phyloP scores from a whole-genome alignment of 345 rosid species.

The Bretschneidera sinensis region DNA sequence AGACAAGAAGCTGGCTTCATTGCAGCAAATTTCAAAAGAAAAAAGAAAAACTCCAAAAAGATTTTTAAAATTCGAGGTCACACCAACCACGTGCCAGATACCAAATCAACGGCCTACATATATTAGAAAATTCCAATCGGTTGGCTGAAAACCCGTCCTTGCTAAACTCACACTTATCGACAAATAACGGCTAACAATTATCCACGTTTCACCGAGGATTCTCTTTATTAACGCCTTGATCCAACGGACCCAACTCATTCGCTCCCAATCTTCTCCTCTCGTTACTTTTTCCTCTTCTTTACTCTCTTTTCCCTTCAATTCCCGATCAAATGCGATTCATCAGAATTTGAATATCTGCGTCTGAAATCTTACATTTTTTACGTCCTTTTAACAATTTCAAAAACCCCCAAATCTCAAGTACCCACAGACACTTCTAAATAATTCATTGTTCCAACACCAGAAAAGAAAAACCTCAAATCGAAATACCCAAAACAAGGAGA shows the following conservation, averaged over 20 bases:
- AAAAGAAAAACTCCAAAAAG: too few species aligned
- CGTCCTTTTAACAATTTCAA: too few species aligned
- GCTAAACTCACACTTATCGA: constrained; percentile 26
- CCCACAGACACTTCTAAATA: too few species aligned
- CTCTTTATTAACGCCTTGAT: constrained; percentile 10
- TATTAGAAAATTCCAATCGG: constrained; percentile 9
- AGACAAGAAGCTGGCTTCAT: too few species aligned
- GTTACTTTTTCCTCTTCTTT: not conserved
- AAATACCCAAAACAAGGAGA: not conserved
- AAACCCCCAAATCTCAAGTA: too few species aligned
- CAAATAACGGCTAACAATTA: constrained; percentile 19
- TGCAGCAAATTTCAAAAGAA: too few species aligned
- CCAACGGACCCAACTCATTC: constrained; percentile 2
- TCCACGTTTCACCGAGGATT: constrained; percentile 21
- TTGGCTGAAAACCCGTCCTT: constrained; percentile 5
- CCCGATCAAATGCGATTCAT: too few species aligned
- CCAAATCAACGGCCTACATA: constrained; percentile 14
- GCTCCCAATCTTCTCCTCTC: not conserved
- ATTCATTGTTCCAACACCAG: too few species aligned
- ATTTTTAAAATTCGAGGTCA: not conserved
- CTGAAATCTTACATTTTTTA: too few species aligned
- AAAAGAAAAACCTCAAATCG: too few species aligned
- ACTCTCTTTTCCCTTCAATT: not conserved
- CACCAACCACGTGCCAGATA: constrained; percentile 19
- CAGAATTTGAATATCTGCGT: too few species aligned